Base-by-base conservation (phyloP, 1,139 yeast species). In the Blastobotrys illinoisensis region DNA sequence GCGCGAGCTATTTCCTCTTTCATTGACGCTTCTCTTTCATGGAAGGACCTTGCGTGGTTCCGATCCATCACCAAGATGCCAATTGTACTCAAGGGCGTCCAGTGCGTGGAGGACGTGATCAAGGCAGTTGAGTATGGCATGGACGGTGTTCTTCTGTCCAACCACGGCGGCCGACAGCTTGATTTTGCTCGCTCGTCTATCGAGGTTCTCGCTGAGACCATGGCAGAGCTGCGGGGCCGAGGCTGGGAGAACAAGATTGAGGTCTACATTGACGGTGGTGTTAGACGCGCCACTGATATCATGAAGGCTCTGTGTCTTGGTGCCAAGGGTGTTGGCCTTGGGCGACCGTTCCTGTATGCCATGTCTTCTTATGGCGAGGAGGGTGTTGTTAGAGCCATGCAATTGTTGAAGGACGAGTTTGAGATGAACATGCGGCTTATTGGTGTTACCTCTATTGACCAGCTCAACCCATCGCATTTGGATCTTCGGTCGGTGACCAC, bases 381-480 rank as follows among this genome's bases (percentile, higher is more conserved):
- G 7, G 97, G 97, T 58, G 96, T 90, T 16, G 75, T 76, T 54
- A 81, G 80, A 62, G 93, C 95, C 7, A 84, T 87, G 60, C 90
- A 86, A 64, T 73, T 89, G 50, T 75, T 91, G 62, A 86, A 84
- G 66, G 90, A 85, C 58, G 98, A 91, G 68, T 70, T 91, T 68
- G 82, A 80, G 59, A 87, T 89, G 93, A 83, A 86, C 70, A 88
- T 91, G 97, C 78, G 96, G 61, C 75, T 90, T 51, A 73, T 91
- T 51, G 98, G 97, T 47, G 96, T 81, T 36, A 82, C 81, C 20
- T 76, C 76, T 23, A 73, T 91, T 19, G 79, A 77, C 49, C 85
- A 89, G 47, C 75, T 91, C 59, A 76, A 80, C 60, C 83, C 83
- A 13, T 71, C 74, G 6, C 72, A 78, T 58, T 68, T 85, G 9